Evolutionary conservation across 2,329 filamentous ascomycete species (phyloP), one percentile per base, ranked within the genome.

Genomic region (Talaromyces sp.): DNA sequence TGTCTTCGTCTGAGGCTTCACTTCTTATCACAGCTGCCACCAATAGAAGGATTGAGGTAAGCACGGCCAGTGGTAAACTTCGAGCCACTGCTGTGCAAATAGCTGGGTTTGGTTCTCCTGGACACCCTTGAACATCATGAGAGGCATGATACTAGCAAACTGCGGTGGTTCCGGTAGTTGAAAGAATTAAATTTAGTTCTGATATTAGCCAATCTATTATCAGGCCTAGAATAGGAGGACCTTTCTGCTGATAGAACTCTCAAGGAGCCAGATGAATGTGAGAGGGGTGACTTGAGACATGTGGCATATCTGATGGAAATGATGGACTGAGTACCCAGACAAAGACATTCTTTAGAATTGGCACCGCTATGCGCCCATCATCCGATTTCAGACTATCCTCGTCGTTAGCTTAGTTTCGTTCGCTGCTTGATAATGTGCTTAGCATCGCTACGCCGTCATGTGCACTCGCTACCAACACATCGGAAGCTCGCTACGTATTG

Each of bases 381-480:
- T 12, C 18, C n/a, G 18, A 44, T 18, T 4, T 23, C 21, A 44
- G 12, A n/a, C n/a, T 42, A 56, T 63, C 16, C 4, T 40, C 37
- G 5, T n/a, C n/a, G 14, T 2, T n/a, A 40, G 16, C 16, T n/a
- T n/a, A 40, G 5, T 2, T 40, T 5, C 37, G 6, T 40, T 40
- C 37, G 3, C 37, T 40, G 37, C 62, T 37, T 37, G 16, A 50
- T 8, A 40, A 50, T 7, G 40, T 57, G 50, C 62, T 63, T 50
- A 60, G 25, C n/a, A 56, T 18, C 21, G 48, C 62, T 60, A 14
- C 16, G 16, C 37, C 39, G 16, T 60, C 46, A 33, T 48, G 12
- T 54, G 56, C 44, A 44, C 60, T 63, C 31, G 37, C 37, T n/a
- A 16, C 16, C 37, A 40, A 40, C 37, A 40, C 37, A n/a, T 16